Evolutionary conservation across 352 stramenopile genomes (phyloP), one percentile per base, ranked within the genome.

Genomic region (Phytophthora megakarya): DNA sequence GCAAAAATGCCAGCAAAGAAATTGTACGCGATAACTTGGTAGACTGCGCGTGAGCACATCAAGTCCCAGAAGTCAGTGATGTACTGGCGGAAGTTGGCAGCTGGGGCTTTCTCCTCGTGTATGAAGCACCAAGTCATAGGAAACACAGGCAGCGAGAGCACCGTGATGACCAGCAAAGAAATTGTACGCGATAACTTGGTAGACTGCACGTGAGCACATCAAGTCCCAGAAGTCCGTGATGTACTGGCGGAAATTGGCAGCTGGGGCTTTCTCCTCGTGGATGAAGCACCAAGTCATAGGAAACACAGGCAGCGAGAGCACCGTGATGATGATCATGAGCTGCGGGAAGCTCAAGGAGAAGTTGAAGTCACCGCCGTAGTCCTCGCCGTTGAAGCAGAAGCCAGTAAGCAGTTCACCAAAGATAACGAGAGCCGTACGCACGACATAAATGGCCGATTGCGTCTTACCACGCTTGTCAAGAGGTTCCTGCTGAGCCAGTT

Each of bases 331-430:
- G 56, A 80, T 67, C 73, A 84, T 84, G 3, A 86, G 16, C n/a
- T 72, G 47, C 12, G 75, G 77, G 62, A 89, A 87, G 50, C 57
- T 76, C 9, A 92, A 37, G 32, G 70, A 73, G 51, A 78, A 82
- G 60, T 75, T 54, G 50, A 84, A 91, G 30, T 65, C 57, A 9
- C 81, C 81, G 32, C 78, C 78, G 53, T 91, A 91, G 12, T 81
- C 58, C 26, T 61, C 48, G 7, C 75, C 75, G 66, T 89, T 92
- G 56, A 90, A 78, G 32, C 28, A 58, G 49, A 87, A 83, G 8
- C 66, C 78, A 1, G 67, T 54, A 5, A 84, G 28, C 13, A 81
- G 21, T n/a, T 79, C 43, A 12, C 65, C 69, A 18, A 88, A 39
- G 28, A 83, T 76, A 3, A 73, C 55, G 0, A 78, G 32, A 0